Evolutionary conservation across 805 yeast species (phyloP).

Genomic region (Wickerhamiella sorbophila): DNA sequence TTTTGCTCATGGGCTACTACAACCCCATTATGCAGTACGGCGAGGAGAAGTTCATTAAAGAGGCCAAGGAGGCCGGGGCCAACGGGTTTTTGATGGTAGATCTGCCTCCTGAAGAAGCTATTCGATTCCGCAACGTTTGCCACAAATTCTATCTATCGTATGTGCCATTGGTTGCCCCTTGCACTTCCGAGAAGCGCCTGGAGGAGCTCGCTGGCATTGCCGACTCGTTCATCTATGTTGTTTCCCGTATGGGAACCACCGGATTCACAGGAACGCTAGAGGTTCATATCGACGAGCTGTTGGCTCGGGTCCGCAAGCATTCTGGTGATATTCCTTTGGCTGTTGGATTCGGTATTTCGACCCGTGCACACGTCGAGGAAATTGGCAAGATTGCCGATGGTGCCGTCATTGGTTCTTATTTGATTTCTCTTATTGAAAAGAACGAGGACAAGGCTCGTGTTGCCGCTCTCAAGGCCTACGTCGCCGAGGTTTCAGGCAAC

Average conservation of each 20-base stretch:
- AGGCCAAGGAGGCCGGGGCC: slow-evolving; percentile 78
- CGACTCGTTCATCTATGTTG: slow-evolving; percentile 91
- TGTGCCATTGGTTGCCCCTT: slow-evolving; percentile 92
- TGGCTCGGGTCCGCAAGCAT: slow-evolving; percentile 58
- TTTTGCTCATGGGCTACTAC: slow-evolving; percentile 93
- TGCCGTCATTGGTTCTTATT: slow-evolving; percentile 86
- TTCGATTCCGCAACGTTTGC: slow-evolving; percentile 65
- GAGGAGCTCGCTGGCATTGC: slow-evolving; percentile 69
- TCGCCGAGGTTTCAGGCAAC: slow-evolving; percentile 51
- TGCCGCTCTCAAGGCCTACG: slow-evolving; percentile 50
- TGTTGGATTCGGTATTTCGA: slow-evolving; percentile 94
- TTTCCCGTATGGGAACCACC: slow-evolving; percentile 95
- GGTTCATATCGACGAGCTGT: slow-evolving; percentile 47
- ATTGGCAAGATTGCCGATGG: slow-evolving; percentile 84
- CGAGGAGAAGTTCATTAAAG: slow-evolving; percentile 66
- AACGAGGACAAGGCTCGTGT: slow-evolving; percentile 40
- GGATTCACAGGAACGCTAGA: slow-evolving; percentile 66
- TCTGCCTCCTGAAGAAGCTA: slow-evolving; percentile 95
- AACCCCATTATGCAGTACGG: slow-evolving; percentile 87
- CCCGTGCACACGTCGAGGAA: slow-evolving; percentile 72
- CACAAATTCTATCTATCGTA: slow-evolving; percentile 57
- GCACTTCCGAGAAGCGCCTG: slow-evolving; percentile 84
- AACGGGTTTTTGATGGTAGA: slow-evolving; percentile 92
- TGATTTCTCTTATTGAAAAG: slow-evolving; percentile 55
- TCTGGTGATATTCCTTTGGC: slow-evolving; percentile 74